Evolutionary conservation across 2,329 filamentous ascomycete genomes (phyloP).

Genomic region (Sphaceloma murrayae): DNA sequence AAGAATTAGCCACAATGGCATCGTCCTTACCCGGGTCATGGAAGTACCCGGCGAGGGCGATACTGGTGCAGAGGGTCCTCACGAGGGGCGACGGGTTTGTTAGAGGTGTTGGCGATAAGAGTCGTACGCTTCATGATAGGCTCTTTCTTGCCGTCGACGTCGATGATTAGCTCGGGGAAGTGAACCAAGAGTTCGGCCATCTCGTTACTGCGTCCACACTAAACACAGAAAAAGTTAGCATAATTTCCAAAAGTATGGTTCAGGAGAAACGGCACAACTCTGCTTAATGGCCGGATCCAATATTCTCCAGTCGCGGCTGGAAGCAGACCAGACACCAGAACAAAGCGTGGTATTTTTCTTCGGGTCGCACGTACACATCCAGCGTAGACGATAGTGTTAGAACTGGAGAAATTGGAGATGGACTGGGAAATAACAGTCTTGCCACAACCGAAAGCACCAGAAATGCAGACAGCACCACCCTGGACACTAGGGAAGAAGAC

Average conservation of each 20-base stretch:
- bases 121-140: constrained; percentile 99
- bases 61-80: constrained; percentile 95
- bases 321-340: too few species aligned
- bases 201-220: constrained; percentile 88
- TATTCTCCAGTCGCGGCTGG: too few species aligned
- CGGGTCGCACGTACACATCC: constrained; percentile 51
- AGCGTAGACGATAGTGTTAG: constrained; percentile 96
- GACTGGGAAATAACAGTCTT: constrained; percentile 99
- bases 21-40: constrained; percentile 94
- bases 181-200: constrained; percentile 99
- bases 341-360: too few species aligned
- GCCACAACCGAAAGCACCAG: constrained; percentile 94
- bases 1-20: constrained; percentile 99
- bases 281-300: too few species aligned
- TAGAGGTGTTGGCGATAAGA: constrained; percentile 96
- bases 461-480: constrained; percentile 95
- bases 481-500: constrained; percentile 93
- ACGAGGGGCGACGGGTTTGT: constrained; percentile 98
- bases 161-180: constrained; percentile 95
- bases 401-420: constrained; percentile 99
- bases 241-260: constrained; percentile 22
- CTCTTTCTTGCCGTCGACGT: constrained; percentile 87
- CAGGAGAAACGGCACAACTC: too few species aligned
- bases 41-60: constrained; percentile 94
- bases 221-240: not conserved